phyloP scores from a whole-genome alignment of 805 yeast species.

The Suhomyces xylopsoci region DNA sequence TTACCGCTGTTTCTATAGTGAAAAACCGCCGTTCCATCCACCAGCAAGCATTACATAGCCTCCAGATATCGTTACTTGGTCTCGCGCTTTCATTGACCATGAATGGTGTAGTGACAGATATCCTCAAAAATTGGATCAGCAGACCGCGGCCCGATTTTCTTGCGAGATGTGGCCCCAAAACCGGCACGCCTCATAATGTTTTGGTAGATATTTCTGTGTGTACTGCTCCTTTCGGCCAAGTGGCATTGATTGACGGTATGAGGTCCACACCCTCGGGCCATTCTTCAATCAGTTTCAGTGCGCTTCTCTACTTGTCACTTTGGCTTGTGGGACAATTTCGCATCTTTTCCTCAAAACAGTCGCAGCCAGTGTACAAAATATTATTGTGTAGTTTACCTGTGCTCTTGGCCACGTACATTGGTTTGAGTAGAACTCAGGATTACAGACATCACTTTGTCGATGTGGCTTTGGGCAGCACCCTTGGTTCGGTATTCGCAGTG shows the following conservation, averaged over 20 bases:
- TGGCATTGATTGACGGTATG: constrained; percentile 33
- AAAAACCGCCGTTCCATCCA: constrained; percentile 31
- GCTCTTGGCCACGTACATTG: constrained; percentile 29
- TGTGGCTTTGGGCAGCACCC: constrained; percentile 23
- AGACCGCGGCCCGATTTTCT: constrained; percentile 36
- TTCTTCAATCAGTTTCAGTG: constrained; percentile 34
- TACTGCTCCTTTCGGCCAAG: constrained; percentile 29
- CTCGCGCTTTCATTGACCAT: constrained; percentile 25
- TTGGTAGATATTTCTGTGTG: constrained; percentile 33
- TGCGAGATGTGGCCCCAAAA: constrained; percentile 29
- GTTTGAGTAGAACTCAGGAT: constrained; percentile 32
- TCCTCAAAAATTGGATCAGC: constrained; percentile 32
- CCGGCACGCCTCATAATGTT: constrained; percentile 20
- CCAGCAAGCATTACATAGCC: constrained; percentile 16
- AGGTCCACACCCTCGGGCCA: constrained; percentile 43
- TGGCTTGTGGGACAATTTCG: constrained; percentile 33
- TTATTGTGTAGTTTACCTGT: constrained; percentile 19
- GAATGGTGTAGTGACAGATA: constrained; percentile 35
- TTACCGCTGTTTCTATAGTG: constrained; percentile 12
- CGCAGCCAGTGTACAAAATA: constrained; percentile 17
- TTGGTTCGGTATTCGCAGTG: constrained; percentile 23
- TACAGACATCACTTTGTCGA: constrained; percentile 37
- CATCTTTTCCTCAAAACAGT: constrained; percentile 7
- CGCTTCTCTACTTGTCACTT: constrained; percentile 28
- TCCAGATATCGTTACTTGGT: constrained; percentile 31